These are phyloP conservation scores for Dictyophora rubrovolvata DNA, from an alignment of 768 basidiomycete genomes.

Conservation along the genomic window DNA sequence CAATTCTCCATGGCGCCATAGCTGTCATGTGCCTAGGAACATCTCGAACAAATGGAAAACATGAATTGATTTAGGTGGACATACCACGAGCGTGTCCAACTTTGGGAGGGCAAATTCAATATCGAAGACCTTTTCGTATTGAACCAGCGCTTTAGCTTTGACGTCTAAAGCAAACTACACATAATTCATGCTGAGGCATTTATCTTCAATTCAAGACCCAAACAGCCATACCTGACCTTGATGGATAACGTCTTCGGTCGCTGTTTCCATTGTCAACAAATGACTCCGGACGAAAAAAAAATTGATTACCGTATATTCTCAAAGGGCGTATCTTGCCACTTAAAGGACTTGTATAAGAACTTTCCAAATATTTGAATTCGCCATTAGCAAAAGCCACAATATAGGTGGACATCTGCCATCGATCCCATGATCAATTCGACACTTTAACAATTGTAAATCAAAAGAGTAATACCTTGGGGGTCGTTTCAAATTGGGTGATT, in stretches of 20 bases:
- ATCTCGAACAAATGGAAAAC: background rate
- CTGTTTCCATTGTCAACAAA: constrained; percentile 26
- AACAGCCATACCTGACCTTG: constrained; percentile 37
- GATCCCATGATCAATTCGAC: background rate
- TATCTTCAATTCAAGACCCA: background rate
- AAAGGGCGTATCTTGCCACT: constrained; percentile 75
- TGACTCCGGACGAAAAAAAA: background rate
- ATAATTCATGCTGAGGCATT: background rate
- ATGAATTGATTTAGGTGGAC: constrained; percentile 12
- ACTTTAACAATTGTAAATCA: background rate
- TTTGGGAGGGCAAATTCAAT: constrained; percentile 91
- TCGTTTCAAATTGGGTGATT: constrained; percentile 68
- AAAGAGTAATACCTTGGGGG: constrained; percentile 46
- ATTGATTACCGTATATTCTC: constrained; percentile 60
- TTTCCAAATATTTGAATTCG: constrained; percentile 58
- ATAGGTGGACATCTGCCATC: constrained; percentile 65
- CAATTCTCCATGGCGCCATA: constrained; percentile 89
- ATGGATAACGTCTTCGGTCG: constrained; percentile 71
- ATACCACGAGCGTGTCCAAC: constrained; percentile 80
- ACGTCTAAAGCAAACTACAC: constrained; percentile 75
- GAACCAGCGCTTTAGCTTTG: constrained; percentile 66
- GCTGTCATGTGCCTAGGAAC: constrained; percentile 63
- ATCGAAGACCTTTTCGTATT: constrained; percentile 88
- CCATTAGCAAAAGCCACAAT: constrained; percentile 85
- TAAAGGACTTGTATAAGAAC: constrained; percentile 66